Evolutionary conservation across 441 rosid species (phyloP).

Genomic region (Jatropha podagrica): DNA sequence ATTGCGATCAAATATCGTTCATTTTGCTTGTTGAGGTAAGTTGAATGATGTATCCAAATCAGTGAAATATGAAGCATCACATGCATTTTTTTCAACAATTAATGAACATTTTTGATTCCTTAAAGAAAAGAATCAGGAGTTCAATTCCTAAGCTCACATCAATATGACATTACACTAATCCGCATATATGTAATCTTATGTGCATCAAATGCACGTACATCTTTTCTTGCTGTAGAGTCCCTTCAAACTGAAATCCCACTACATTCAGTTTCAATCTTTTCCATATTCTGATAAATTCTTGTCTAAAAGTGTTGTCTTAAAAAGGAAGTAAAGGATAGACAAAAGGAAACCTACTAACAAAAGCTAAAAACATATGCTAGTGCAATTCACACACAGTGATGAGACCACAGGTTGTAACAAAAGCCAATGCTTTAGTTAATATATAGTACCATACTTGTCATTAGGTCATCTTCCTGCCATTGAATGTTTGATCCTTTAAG

Average conservation of each 20-base stretch:
- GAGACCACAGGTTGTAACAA: not conserved
- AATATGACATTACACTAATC: not conserved
- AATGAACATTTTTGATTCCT: not conserved
- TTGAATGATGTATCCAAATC: too few relatives aligned
- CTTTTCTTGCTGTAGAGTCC: constrained; percentile 6
- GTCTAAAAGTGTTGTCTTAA: not conserved
- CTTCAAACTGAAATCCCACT: constrained; percentile 6
- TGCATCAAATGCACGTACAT: not conserved
- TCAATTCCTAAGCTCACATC: constrained; percentile 3
- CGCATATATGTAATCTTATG: not conserved
- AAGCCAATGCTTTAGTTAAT: not conserved
- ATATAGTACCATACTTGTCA: not conserved
- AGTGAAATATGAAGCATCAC: not conserved
- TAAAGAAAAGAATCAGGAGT: not conserved
- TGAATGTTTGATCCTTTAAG: constrained; percentile 4
- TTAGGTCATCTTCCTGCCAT: not conserved
- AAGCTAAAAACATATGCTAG: not conserved
- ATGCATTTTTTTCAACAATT: not conserved
- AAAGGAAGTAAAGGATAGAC: not conserved
- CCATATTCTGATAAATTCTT: not conserved
- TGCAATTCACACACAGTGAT: not conserved
- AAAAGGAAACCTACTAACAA: not conserved
- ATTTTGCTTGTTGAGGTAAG: too few relatives aligned
- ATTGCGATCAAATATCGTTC: too few relatives aligned
- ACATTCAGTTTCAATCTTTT: not conserved